Percentiles rank a stretch among this genome's conserved stretches.
phyloP scores from a whole-genome alignment of 2,329 filamentous ascomycete genomes.

The Huntiella decipiens region DNA sequence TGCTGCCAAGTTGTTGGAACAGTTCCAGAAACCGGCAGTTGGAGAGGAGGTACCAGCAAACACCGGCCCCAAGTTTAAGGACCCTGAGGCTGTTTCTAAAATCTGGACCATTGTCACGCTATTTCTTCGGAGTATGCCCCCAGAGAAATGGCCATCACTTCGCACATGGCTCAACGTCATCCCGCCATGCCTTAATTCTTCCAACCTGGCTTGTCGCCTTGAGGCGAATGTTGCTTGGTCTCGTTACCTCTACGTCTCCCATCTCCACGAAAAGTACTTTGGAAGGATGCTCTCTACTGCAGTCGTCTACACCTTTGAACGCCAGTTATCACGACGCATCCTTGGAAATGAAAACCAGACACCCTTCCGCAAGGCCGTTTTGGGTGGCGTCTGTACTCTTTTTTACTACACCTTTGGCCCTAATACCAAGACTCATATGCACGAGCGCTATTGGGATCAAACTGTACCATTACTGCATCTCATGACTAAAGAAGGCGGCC shows the following conservation, averaged over 20 bases:
- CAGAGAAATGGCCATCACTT: conserved; percentile 54
- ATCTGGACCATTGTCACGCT: conserved; percentile 77
- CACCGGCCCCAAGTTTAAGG: conserved; percentile 5
- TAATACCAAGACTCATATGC: conserved; percentile 39
- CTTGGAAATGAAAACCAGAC: conserved; percentile 29
- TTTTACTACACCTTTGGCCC: conserved; percentile 71
- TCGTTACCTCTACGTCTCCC: conserved; percentile 57
- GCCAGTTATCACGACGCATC: conserved; percentile 7
- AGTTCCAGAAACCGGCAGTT: conserved; percentile 36
- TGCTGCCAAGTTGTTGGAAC: conserved; percentile 43
- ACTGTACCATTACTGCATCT: conserved; percentile 33
- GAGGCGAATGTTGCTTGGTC: conserved; percentile 78
- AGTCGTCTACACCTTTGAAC: conserved; percentile 8
- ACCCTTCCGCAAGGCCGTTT: conserved; percentile 34
- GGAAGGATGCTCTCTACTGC: conserved; percentile 27
- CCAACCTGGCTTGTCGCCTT: conserved; percentile 48
- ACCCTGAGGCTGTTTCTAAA: conserved; percentile 47
- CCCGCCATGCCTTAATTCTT: conserved; percentile 67
- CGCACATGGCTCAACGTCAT: conserved; percentile 59
- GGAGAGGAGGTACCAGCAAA: conserved; percentile 7
- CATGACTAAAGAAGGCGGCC: conserved; percentile 5
- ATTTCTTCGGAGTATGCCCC: conserved; percentile 44
- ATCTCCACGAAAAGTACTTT: conserved; percentile 40
- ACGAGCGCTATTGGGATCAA: conserved; percentile 62
- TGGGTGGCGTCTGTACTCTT: conserved; percentile 60